Base-by-base conservation (phyloP, 257 asterid genomes). In the Pogostemon cablin region DNA sequence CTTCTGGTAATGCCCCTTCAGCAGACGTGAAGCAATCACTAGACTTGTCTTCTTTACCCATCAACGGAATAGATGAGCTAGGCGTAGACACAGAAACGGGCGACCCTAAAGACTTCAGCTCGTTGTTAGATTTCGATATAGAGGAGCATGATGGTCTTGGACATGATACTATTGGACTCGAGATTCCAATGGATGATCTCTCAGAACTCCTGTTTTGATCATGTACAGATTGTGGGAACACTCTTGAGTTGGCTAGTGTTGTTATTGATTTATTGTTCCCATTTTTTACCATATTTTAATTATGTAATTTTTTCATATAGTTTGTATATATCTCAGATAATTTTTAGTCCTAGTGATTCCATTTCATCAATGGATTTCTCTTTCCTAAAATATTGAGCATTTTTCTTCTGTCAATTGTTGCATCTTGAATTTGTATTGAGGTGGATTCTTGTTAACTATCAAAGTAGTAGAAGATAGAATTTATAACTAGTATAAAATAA, bases 161-260 rank as follows among this genome's bases (percentile, higher is more conserved):
- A 61, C 84, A 84, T 40, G 95, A 88, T 67, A 63, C 81, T 20
- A 74, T 78, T 48, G 99, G 98, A 46, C 98, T 95, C 3, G 86
- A 78, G 69, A 91, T 91, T 64, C 99, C 99, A 1, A 91, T 85
- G 93, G 99, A 95, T 52, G 96, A 95, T 78, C 90, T 93, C 65
- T 72, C 96, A 0, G 90, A 90, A 25, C 72, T 93, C 69, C 73
- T 88, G 88, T 91, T 91, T 75, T 91, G 81, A 87, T 75, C 57
- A n/a, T 43, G 95, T 88, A 88, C 88, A 85, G 88, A 79, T 79
- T 79, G 75, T 80, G 82, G 81, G 86, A 71, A 63, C 81, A 70
- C 32, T 25, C 32, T 83, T 83, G 73, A 73, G 79, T 77, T 76
- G 76, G 67, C 76, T 86, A 78, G 80, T 15, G 57, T 11, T 4